Conservation (phyloP, 2,329 filamentous ascomycete species). For the Talaromyces sp. region DNA sequence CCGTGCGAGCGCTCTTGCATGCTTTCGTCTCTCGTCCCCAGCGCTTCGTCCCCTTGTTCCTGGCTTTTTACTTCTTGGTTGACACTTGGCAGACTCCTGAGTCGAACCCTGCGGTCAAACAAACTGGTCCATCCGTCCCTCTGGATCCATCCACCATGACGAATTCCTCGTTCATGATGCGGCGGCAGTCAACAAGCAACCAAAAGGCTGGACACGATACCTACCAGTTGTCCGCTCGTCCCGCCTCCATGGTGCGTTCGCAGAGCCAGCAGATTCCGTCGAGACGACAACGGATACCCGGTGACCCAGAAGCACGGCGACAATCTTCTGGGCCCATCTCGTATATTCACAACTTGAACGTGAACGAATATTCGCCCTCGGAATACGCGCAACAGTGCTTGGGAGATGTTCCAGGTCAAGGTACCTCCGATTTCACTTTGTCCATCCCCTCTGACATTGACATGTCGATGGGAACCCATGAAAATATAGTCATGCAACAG, state of each 20-base stretch:
- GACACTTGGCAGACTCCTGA: constrained; percentile 41
- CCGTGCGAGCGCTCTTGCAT: constrained; percentile 18
- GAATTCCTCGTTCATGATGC: constrained; percentile 18
- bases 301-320: constrained; percentile 23
- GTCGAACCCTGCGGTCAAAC: constrained; percentile 27
- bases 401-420: constrained; percentile 25
- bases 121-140: constrained; percentile 20
- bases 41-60: background rate
- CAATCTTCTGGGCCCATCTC: constrained; percentile 27
- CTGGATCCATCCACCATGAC: constrained; percentile 24
- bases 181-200: constrained; percentile 15
- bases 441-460: constrained; percentile 22
- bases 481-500: constrained; percentile 20
- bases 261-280: constrained; percentile 34
- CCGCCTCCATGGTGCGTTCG: constrained; percentile 35
- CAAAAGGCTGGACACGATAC: constrained; percentile 14
- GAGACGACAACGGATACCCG: constrained; percentile 23
- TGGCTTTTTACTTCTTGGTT: constrained; percentile 28
- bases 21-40: constrained; percentile 16
- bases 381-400: constrained; percentile 37
- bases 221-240: constrained; percentile 21
- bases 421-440: constrained; percentile 18
- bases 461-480: constrained; percentile 16
- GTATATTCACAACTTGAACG: constrained; percentile 34
- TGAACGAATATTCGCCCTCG: constrained; percentile 39